Conservation (phyloP, 2,329 filamentous ascomycete genomes). For the Metarhizium anisopliae region DNA sequence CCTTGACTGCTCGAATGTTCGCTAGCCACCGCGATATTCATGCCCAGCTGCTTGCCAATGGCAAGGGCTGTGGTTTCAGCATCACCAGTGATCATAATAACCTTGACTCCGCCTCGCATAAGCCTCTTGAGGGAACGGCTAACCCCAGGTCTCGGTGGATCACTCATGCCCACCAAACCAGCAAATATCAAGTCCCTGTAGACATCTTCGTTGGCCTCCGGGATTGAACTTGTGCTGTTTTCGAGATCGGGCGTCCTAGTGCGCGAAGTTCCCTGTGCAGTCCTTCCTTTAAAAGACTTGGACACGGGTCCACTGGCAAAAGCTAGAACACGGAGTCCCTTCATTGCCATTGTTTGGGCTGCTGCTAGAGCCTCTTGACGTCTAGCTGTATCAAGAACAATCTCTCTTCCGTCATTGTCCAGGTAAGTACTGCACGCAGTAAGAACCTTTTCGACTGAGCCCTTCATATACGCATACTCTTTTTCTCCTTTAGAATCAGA, state of each 20-base stretch:
- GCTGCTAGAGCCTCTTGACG: slow-evolving; percentile 68
- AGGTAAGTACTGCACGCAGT: slow-evolving; percentile 86
- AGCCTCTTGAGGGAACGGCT: slow-evolving; percentile 80
- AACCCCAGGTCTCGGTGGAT: slow-evolving; percentile 85
- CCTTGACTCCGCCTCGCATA: slow-evolving; percentile 89
- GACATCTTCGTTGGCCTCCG: slow-evolving; percentile 53
- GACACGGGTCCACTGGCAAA: slow-evolving; percentile 77
- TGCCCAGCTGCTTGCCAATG: slow-evolving; percentile 90
- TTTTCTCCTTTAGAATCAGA: slow-evolving; percentile 50
- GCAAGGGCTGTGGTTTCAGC: slow-evolving; percentile 90
- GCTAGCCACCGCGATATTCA: slow-evolving; percentile 59
- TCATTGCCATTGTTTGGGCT: slow-evolving; percentile 77
- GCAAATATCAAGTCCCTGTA: slow-evolving; percentile 84
- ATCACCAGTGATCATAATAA: slow-evolving; percentile 99
- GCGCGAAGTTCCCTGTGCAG: slow-evolving; percentile 28
- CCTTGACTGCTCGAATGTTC: slow-evolving; percentile 45
- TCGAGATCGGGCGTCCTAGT: slow-evolving; percentile 43
- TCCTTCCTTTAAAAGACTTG: slow-evolving; percentile 33
- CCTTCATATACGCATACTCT: slow-evolving; percentile 91
- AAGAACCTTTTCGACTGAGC: slow-evolving; percentile 80
- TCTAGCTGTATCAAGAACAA: slow-evolving; percentile 70
- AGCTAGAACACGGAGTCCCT: slow-evolving; percentile 82
- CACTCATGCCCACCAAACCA: slow-evolving; percentile 92
- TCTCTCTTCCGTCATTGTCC: slow-evolving; percentile 74
- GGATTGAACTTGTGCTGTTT: slow-evolving; percentile 26